These are phyloP conservation scores for Komagataella mondaviorum DNA, from an alignment of 805 yeast genomes.

Conservation along the genomic window DNA sequence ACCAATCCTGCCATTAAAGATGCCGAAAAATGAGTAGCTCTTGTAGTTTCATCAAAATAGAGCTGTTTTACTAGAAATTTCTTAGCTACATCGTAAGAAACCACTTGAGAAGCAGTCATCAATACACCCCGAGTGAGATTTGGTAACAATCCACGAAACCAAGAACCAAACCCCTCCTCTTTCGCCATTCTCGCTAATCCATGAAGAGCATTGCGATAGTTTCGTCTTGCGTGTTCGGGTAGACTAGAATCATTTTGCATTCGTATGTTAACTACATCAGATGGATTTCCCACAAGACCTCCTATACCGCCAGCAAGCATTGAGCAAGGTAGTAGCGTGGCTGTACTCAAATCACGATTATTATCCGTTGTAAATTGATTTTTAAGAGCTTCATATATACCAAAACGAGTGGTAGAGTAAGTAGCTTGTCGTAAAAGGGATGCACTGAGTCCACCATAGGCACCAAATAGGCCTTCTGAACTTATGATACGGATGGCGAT, in stretches of 20 bases:
- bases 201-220: slow-evolving; percentile 67
- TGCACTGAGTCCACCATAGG: slow-evolving; percentile 78
- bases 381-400: slow-evolving; percentile 70
- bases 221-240: slow-evolving; percentile 50
- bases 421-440: slow-evolving; percentile 78
- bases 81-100: slow-evolving; percentile 72
- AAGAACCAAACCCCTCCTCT: slow-evolving; percentile 46
- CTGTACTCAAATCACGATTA: slow-evolving; percentile 34
- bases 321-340: slow-evolving; percentile 56
- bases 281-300: slow-evolving; percentile 78
- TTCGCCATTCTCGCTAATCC: slow-evolving; percentile 47
- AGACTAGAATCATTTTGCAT: slow-evolving; percentile 81
- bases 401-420: slow-evolving; percentile 77
- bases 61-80: slow-evolving; percentile 34
- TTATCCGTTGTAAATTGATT: slow-evolving; percentile 29
- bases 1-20: slow-evolving; percentile 74
- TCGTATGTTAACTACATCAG: slow-evolving; percentile 77
- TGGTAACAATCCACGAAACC: slow-evolving; percentile 67
- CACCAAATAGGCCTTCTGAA: slow-evolving; percentile 53
- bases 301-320: slow-evolving; percentile 82
- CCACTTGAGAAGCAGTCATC: slow-evolving; percentile 89
- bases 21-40: slow-evolving; percentile 66
- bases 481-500: slow-evolving; percentile 48
- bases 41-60: slow-evolving; percentile 42
- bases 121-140: slow-evolving; percentile 69